A percentile compares a stretch with the other conserved stretches of the same genome.
Conservation (phyloP, 805 yeast genomes). For the Suhomyces faveliae region DNA sequence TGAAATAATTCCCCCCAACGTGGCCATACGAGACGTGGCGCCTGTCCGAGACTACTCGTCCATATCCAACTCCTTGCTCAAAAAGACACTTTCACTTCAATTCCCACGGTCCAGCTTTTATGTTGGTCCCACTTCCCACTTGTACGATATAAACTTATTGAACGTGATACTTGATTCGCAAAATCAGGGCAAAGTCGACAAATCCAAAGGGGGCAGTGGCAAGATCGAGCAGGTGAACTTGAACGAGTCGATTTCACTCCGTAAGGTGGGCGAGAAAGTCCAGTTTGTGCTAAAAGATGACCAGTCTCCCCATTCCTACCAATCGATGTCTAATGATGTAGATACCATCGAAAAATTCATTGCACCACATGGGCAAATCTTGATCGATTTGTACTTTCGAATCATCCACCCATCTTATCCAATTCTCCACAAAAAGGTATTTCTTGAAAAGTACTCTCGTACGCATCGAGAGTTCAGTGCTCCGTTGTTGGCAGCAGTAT, state of each 20-base stretch:
- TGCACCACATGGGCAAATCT: conserved; percentile 87
- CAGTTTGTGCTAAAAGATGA: conserved; percentile 83
- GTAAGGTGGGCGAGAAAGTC: conserved; percentile 75
- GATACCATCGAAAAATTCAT: conserved; percentile 83
- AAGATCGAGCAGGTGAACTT: conserved; percentile 75
- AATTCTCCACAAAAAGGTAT: conserved; percentile 84
- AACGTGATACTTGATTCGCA: conserved; percentile 52
- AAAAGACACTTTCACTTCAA: conserved; percentile 71
- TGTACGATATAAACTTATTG: conserved; percentile 70
- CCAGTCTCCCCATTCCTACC: conserved; percentile 65
- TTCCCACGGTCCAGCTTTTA: conserved; percentile 87
- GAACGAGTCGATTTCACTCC: conserved; percentile 59
- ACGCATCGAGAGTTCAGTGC: conserved; percentile 92
- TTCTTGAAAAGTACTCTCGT: conserved; percentile 83
- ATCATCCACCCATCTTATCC: conserved; percentile 92
- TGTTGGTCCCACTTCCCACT: conserved; percentile 79
- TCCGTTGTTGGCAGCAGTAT: conserved; percentile 86
- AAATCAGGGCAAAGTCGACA: conserved; percentile 8
- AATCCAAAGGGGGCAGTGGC: neutral
- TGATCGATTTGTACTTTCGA: conserved; percentile 78
- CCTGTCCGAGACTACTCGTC: conserved; percentile 69
- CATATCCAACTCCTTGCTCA: conserved; percentile 61
- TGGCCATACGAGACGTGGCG: conserved; percentile 49
- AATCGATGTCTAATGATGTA: conserved; percentile 69
- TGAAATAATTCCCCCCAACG: conserved; percentile 37